Evolutionary conservation across 768 basidiomycete species (phyloP).

Genomic region (Kwoniella sp.): DNA sequence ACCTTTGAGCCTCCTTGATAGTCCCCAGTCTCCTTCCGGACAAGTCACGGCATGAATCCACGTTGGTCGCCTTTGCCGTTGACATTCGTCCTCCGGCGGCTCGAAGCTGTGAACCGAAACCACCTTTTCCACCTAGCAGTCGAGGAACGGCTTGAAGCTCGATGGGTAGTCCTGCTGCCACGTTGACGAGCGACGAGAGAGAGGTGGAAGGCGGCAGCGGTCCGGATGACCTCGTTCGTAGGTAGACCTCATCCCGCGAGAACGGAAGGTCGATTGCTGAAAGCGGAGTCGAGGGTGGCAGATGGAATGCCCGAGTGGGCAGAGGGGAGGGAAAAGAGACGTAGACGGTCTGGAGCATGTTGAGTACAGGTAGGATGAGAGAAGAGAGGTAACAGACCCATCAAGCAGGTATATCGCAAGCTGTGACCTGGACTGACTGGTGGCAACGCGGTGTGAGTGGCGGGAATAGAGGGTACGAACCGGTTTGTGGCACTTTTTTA

Average conservation of each 20-base stretch:
- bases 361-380: neutral
- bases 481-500: neutral
- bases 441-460: neutral
- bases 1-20: conserved; percentile 95
- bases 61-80: conserved; percentile 66
- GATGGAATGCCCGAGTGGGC: conserved; percentile 11
- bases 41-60: conserved; percentile 89
- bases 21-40: conserved; percentile 85
- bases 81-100: conserved; percentile 98
- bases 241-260: conserved; percentile 14
- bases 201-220: conserved; percentile 50
- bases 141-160: conserved; percentile 66
- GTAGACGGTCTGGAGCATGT: conserved; percentile 33
- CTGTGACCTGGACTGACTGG: no score
- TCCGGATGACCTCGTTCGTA: conserved; percentile 22
- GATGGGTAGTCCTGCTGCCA: conserved; percentile 14
- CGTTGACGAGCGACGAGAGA: conserved; percentile 8
- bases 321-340: conserved; percentile 41
- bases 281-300: conserved; percentile 20
- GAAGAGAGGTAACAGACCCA: neutral
- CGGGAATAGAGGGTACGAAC: neutral
- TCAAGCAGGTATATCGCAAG: conserved; percentile 1
- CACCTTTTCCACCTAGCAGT: conserved; percentile 87
- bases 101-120: conserved; percentile 91
- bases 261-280: conserved; percentile 17